phyloP scores from a whole-genome alignment of 2,329 filamentous ascomycete species.

The Fusarium hostae region DNA sequence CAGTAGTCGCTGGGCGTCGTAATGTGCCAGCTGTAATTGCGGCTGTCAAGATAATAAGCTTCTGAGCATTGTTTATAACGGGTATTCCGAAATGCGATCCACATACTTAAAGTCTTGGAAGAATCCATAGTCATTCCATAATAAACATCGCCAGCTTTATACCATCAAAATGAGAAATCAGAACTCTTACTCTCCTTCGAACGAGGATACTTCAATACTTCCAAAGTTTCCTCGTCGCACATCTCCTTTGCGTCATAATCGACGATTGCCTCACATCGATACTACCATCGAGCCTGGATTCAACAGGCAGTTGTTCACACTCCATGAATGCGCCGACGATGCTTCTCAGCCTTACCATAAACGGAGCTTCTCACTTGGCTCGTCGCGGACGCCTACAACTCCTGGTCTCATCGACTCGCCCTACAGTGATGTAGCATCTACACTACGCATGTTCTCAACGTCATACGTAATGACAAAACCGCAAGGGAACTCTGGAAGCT shows the following conservation, averaged over 20 bases:
- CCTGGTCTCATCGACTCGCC: background rate
- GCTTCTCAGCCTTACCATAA: background rate
- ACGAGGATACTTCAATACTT: rapidly evolving
- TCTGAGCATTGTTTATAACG: background rate
- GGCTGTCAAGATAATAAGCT: background rate
- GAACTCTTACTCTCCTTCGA: background rate
- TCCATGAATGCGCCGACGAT: background rate
- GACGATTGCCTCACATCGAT: background rate
- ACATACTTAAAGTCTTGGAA: background rate
- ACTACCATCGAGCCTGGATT: background rate
- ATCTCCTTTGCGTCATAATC: background rate
- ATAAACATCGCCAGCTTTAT: background rate
- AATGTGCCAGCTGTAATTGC: background rate
- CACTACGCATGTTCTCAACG: background rate
- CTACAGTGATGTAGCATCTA: background rate
- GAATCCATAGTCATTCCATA: rapidly evolving
- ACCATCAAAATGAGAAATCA: background rate
- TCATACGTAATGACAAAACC: background rate
- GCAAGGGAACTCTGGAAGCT: too few species aligned
- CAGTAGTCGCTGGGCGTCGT: background rate
- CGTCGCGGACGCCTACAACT: background rate
- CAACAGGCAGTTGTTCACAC: background rate
- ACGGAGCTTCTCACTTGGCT: background rate
- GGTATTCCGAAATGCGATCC: background rate
- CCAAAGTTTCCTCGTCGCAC: background rate